Base-by-base conservation (phyloP, 2,329 filamentous ascomycete species). In the Ophiostoma triangulosporum region DNA sequence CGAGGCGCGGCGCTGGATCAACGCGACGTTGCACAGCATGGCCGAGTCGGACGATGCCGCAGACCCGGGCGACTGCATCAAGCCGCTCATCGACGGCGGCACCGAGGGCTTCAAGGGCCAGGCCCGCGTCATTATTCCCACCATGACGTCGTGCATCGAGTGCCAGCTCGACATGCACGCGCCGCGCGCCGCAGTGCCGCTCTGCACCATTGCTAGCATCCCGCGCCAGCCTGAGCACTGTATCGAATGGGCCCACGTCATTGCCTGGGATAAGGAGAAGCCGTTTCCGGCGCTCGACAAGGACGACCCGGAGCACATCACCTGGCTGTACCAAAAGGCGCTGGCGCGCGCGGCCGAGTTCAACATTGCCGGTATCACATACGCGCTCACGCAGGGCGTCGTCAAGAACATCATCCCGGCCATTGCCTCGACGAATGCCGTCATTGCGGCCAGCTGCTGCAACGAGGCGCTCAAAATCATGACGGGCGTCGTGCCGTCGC, bases 321-420 rank as follows among this genome's bases (percentile, higher is more conserved):
- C 84, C n/a, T 98, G 93, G 93, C 77, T 98, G 4, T 97, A 88
- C 68, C 77, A 88, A 58, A 89, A 89, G 64, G 89, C 93, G 0
- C 76, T 91, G 15, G 70, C 77, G 48, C 86, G 93, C 33, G 89
- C 93, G 0, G 68, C 83, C 55, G 87, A 98, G 64, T 98, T 95
- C 70, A 84, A 86, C 62, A 98, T 98, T 61, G 68, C 81, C 0
- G 94, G 93, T 8, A 88, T 98, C 55, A 97, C 93, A 1, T 98
- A 98, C 68, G 84, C 87, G 6, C 82, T 96, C 67, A 96, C 94
- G 0, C 93, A 98, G 66, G 94, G 93, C 54, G 94, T 97, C 2
- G 88, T 98, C 62, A 98, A 98, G 70, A 98, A 98, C 69, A 98
- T 98, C 68, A 98, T 98, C 57, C 93, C 93, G 0, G 94, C 93